Percentiles rank a stretch among this genome's conserved stretches.
Conservation (phyloP, 106 monocot genomes). For the Hemerocallis citrina region DNA sequence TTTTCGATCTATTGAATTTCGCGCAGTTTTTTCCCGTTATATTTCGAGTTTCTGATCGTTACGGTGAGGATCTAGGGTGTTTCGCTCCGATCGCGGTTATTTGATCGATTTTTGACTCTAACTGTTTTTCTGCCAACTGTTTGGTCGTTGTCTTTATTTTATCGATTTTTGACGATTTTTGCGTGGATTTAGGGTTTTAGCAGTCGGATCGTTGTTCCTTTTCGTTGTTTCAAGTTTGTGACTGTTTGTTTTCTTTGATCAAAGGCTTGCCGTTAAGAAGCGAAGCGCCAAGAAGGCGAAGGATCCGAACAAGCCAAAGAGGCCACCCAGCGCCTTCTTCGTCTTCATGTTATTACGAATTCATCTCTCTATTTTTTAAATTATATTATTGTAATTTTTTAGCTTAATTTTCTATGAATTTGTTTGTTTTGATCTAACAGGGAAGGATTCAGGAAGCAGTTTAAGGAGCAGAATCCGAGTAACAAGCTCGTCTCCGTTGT, state of each 20-base stretch:
- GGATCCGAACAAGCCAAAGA: conserved; percentile 33
- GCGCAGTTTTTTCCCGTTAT: background rate
- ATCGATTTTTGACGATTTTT: background rate
- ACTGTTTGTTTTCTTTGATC: too few relatives aligned
- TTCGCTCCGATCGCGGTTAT: too few relatives aligned
- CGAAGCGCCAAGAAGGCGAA: conserved; percentile 16
- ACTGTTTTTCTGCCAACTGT: too few relatives aligned
- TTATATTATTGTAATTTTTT: background rate
- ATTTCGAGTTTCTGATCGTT: background rate
- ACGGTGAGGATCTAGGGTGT: too few relatives aligned
- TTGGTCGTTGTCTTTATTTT: too few relatives aligned
- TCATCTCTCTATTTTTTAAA: background rate
- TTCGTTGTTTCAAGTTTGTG: too few relatives aligned
- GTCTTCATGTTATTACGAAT: conserved; percentile 32
- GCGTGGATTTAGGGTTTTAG: background rate
- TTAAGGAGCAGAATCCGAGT: conserved; percentile 76
- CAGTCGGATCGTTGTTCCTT: background rate
- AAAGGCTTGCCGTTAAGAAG: conserved; percentile 4
- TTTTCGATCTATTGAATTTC: background rate
- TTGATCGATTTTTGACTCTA: too few relatives aligned
- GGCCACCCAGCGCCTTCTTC: conserved; percentile 37
- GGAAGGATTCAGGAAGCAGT: conserved; percentile 82
- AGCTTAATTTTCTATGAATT: background rate
- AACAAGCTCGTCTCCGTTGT: conserved; percentile 81
- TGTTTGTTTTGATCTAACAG: conserved; percentile 18